Percentiles rank a stretch among this genome's conserved stretches.
These are phyloP conservation scores for Saturnispora zaruensis DNA, from an alignment of 805 yeast genomes.

Conservation along the genomic window DNA sequence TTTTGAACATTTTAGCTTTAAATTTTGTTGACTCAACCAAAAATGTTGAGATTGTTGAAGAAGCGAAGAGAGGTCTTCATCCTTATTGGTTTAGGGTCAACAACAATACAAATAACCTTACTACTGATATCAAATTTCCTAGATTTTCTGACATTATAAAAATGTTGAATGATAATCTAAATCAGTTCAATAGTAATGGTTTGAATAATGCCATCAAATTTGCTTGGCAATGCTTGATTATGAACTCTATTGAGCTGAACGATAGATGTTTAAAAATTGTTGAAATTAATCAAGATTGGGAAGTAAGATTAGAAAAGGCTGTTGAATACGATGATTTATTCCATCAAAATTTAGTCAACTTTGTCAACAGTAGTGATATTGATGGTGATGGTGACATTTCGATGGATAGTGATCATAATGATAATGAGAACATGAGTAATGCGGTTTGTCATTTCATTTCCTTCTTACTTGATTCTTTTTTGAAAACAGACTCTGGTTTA, in stretches of 20 bases:
- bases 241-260: constrained; percentile 49
- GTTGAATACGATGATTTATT: constrained; percentile 52
- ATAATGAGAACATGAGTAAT: neutral
- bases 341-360: constrained; percentile 21
- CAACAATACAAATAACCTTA: neutral
- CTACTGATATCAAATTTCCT: constrained; percentile 40
- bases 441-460: neutral
- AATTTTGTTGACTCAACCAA: constrained; percentile 32
- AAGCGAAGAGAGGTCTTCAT: constrained; percentile 68
- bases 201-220: constrained; percentile 41
- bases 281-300: constrained; percentile 69
- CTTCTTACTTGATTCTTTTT: neutral
- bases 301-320: constrained; percentile 57
- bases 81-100: constrained; percentile 69
- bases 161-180: constrained; percentile 21
- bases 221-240: constrained; percentile 49
- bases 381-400: constrained; percentile 16
- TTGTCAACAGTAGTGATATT: constrained; percentile 10
- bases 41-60: constrained; percentile 46
- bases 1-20: constrained; percentile 55
- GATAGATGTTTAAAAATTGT: constrained; percentile 38
- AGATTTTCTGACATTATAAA: constrained; percentile 34
- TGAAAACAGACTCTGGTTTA: constrained; percentile 4
- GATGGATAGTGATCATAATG: constrained; percentile 4
- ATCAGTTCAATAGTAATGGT: constrained; percentile 6